These are phyloP conservation scores for Gloeopeniophorella convolvens DNA, from an alignment of 768 basidiomycete genomes.

Conservation along the genomic window DNA sequence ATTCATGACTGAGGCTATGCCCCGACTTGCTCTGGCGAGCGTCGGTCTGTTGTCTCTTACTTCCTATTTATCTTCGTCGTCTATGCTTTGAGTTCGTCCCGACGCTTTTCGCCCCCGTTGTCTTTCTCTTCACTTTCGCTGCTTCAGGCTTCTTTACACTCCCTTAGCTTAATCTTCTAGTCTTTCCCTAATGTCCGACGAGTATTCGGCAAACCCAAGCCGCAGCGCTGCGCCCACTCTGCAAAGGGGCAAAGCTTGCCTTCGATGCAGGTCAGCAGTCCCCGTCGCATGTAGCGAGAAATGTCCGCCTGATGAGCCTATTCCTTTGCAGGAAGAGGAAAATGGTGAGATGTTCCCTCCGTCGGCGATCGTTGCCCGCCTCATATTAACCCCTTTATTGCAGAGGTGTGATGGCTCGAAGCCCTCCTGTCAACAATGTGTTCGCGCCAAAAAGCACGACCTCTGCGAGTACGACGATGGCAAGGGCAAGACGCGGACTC, in stretches of 20 bases:
- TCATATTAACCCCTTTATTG: neutral
- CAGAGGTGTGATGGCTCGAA: conserved; percentile 75
- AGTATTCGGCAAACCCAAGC: conserved; percentile 12
- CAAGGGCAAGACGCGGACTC: conserved; percentile 76
- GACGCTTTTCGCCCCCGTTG: conserved; percentile 11
- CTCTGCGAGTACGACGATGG: conserved; percentile 80
- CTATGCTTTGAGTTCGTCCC: conserved; percentile 17
- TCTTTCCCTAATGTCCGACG: conserved; percentile 21
- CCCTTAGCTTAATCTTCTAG: conserved; percentile 17
- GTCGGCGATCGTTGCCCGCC: neutral
- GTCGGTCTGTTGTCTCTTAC: conserved; percentile 6
- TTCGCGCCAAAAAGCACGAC: conserved; percentile 69
- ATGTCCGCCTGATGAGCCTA: neutral
- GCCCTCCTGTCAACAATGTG: conserved; percentile 74
- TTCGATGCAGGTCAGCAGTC: conserved; percentile 20
- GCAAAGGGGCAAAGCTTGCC: conserved; percentile 23
- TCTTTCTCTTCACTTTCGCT: conserved; percentile 6
- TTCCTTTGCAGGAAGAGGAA: conserved; percentile 18
- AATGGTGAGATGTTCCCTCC: conserved; percentile 10
- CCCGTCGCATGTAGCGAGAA: neutral
- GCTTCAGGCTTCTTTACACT: conserved; percentile 6
- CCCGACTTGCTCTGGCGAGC: neutral
- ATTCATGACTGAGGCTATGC: conserved; percentile 12
- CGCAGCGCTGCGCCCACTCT: conserved; percentile 18
- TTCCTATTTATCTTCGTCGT: conserved; percentile 21